Evolutionary conservation across 768 basidiomycete genomes (phyloP), one percentile per base, ranked within the genome.

Genomic region (Mycena rosella): DNA sequence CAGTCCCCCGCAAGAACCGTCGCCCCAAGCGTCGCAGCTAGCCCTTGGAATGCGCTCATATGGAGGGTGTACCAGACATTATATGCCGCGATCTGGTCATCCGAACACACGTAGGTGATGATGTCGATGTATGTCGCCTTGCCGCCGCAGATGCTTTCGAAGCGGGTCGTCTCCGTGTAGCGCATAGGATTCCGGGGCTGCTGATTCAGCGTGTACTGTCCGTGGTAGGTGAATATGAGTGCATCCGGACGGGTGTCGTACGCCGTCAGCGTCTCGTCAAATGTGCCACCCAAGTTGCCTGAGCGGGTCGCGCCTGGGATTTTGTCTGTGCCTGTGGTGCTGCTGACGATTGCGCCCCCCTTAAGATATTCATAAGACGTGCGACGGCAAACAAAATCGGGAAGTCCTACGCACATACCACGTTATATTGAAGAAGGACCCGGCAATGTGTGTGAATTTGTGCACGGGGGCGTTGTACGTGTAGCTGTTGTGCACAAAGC

Each of bases 251-350:
- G 54, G 3, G 17, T 5, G 18, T 4, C 6, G 45, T 49, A 38
- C 26, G 30, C 27, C 9, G 54, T 67, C 32, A 71, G 54, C n/a
- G 56, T 60, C 40, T 71, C 66, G 44, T 64, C 38, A 48, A 56
- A 61, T 2, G 18, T 17, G 36, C 34, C 44, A 3, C 3, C 44
- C 11, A n/a, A 34, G 3, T 34, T 13, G 18, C 66, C 70, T 5
- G 24, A 40, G 47, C 70, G 70, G 14, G 63, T 68, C 11, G 70
- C 66, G n/a, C 70, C 70, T 9, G 66, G 65, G 30, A 65, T 59
- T 53, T 71, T 71, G 32, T 64, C 66, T 6, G 32, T 45, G 32
- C 70, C 70, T 0, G 62, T 68, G 6, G 66, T 71, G 27, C 8
- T 29, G 52, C 13, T 65, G 7, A 48, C 49, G 34, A 17, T 4